Evolutionary conservation across 306 rosid genomes (phyloP), one percentile per base, ranked within the genome.

Genomic region (Vigna reflexopilosa): DNA sequence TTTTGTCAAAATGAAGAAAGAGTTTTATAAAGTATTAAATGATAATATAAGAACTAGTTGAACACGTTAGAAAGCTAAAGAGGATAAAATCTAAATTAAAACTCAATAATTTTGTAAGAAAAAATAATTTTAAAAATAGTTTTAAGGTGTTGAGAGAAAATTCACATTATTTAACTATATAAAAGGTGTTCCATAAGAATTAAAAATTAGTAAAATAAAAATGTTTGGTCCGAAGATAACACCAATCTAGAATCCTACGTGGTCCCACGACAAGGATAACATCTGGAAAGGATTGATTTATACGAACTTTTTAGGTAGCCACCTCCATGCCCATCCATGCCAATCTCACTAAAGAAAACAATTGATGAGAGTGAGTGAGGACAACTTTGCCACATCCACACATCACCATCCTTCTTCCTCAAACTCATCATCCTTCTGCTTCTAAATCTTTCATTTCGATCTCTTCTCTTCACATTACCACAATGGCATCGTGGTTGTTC

Each of bases 401-500:
- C 1, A 10, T 7, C 40, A 34, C 8, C 7, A 0, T 38, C 47
- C 2, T 26, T 30, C 34, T 30, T 4, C 34, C 5, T 3, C 34
- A 5, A 5, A 5, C 6, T 4, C 5, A 32, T 32, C 36, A 0
- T 12, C 12, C 34, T 7, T 5, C 3, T 32, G 2, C 47, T 59
- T 56, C 75, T 42, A 59, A 30, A 2, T 15, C 24, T 69, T 28
- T 72, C 69, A 1, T 34, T 66, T 2, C 0, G 0, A 12, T 30
- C 67, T 30, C 15, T 15, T 30, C 7, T 6, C 6, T 7, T 6
- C 1, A 14, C 14, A 9, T 3, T 17, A 17, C 3, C 6, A 13
- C 3, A 15, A 83, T 83, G 85, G 85, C 85, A 15, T 4, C 57
- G 0, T 63, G 38, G 47, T 36, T 70, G 2, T 61, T 74, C 17